Evolutionary conservation across 1,284 basidiomycete species (phyloP), one percentile per base, ranked within the genome.

Genomic region (Singerocomus rubriflavus): DNA sequence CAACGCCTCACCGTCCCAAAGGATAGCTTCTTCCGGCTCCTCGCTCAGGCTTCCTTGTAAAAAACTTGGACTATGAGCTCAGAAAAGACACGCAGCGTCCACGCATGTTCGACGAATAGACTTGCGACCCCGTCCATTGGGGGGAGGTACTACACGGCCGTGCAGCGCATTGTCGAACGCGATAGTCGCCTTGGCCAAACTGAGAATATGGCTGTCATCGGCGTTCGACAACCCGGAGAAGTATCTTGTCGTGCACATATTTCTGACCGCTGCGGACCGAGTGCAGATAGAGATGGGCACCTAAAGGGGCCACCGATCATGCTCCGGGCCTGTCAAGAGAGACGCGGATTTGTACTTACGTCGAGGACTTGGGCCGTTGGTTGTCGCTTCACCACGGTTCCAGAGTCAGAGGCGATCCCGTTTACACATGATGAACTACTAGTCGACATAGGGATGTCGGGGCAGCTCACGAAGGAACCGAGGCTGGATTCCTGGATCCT

Each of bases 1-100:
- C 25, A 66, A 29, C 1, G 40, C 36, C 26, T 58, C 46, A 5
- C 65, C 62, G 13, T 67, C 59, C n/a, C 65, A 54, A 27, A 64
- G 46, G 1, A 63, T 57, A 3, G 63, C 61, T 25, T 30, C 33
- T 26, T 50, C 45, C 45, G 66, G 41, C n/a, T 64, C 61, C 48
- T 34, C 37, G 29, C 27, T 49, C 36, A 62, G n/a, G 5, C 3
- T 49, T 0, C 45, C 54, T n/a, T 63, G 48, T 6, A 26, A 41
- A 41, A 53, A 33, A 21, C 34, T 49, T 66, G 32, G 16, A 6
- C 6, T 39, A 65, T 44, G 17, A 61, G 35, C 3, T 58, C 44
- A 2, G 51, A 37, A 48, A 63, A 63, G 39, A 35, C 38, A 1
- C 54, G 59, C 34, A 67, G 41, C 25, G 41, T 50, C 9, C 34